Evolutionary conservation across 108 stramenopile species (phyloP).

Genomic region (Chaetoceros tenuissimus): DNA sequence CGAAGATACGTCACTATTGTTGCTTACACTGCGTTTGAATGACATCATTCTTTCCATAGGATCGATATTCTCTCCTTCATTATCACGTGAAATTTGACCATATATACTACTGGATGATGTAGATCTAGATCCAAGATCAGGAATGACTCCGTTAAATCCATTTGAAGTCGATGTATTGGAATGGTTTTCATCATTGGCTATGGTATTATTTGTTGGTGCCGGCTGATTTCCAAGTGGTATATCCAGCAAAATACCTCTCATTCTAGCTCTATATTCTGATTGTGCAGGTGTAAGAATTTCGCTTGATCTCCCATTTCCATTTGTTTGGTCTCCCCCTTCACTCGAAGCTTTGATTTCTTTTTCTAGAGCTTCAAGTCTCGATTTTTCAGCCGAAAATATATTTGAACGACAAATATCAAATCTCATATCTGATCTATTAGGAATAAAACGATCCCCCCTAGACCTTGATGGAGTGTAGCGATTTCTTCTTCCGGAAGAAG

Average conservation of each 20-base stretch:
- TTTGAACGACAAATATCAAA: conserved; percentile 57
- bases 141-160: background rate
- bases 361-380: conserved; percentile 1
- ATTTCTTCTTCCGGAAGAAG: background rate
- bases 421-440: conserved; percentile 71
- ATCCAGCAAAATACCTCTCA: conserved; percentile 42
- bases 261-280: conserved; percentile 34
- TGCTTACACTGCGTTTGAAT: background rate
- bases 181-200: background rate
- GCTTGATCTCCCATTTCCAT: background rate
- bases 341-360: background rate
- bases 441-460: conserved; percentile 71
- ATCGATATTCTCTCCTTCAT: background rate
- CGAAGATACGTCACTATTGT: background rate
- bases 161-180: background rate
- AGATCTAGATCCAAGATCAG: background rate
- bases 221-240: conserved; percentile 34
- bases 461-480: background rate
- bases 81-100: background rate
- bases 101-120: background rate
- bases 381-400: conserved; percentile 45
- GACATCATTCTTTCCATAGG: background rate
- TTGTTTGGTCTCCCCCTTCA: background rate
- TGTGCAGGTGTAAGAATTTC: conserved; percentile 24
- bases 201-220: background rate